Conservation (phyloP, 177 flowering plant genomes). For the Vitis hybrid region DNA sequence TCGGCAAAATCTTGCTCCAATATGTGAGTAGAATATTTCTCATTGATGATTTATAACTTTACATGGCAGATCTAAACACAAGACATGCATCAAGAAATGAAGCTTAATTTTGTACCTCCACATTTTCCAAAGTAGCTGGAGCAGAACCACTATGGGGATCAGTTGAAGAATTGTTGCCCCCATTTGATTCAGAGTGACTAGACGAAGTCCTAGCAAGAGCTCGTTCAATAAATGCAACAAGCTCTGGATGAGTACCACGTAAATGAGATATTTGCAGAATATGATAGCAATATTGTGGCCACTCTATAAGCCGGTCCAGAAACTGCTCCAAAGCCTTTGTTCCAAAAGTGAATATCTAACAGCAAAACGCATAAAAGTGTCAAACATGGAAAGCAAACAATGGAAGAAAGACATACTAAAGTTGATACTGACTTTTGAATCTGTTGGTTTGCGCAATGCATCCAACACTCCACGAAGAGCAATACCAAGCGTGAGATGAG, state of each 20-base stretch:
- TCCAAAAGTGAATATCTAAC: constrained; percentile 91
- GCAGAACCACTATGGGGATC: constrained; percentile 43
- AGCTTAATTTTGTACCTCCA: constrained; percentile 40
- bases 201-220: constrained; percentile 78
- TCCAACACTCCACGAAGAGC: constrained; percentile 90
- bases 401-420: neutral
- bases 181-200: constrained; percentile 63
- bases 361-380: constrained; percentile 13
- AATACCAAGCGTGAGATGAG: constrained; percentile 88
- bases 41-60: too few relatives aligned
- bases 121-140: constrained; percentile 41
- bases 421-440: constrained; percentile 71
- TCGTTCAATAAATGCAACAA: constrained; percentile 82
- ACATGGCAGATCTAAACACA: too few relatives aligned
- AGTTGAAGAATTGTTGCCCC: constrained; percentile 27
- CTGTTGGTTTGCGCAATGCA: constrained; percentile 90
- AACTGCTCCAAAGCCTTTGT: constrained; percentile 93
- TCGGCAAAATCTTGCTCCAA: too few relatives aligned
- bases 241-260: constrained; percentile 73
- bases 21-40: neutral
- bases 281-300: constrained; percentile 99
- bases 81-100: too few relatives aligned
- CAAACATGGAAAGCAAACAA: neutral
- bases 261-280: constrained; percentile 96
- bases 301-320: constrained; percentile 86